A percentile compares a stretch with the other conserved stretches of the same genome.
phyloP scores from a whole-genome alignment of 2,329 filamentous ascomycete species.

The Endocalyx cinctus region DNA sequence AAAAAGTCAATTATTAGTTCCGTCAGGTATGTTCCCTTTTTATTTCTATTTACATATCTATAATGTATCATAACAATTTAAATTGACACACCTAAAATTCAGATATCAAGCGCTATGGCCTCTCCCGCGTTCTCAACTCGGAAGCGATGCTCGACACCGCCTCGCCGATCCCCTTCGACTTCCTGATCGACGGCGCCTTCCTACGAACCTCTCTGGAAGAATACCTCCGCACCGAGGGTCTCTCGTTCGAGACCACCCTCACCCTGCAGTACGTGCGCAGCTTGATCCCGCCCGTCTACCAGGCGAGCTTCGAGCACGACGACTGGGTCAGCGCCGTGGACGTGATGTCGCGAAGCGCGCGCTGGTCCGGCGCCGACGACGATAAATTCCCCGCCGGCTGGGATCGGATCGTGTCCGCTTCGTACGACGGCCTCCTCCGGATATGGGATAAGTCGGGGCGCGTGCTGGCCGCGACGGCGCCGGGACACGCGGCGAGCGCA shows the following conservation, averaged over 20 bases:
- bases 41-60: constrained; percentile 1
- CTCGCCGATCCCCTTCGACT: constrained; percentile 77
- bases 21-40: constrained; percentile 41
- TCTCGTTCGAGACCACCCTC: constrained; percentile 83
- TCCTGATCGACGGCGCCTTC: constrained; percentile 91
- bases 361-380: constrained; percentile 53
- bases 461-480: constrained; percentile 72
- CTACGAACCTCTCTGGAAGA: constrained; percentile 85
- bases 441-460: constrained; percentile 90
- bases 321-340: constrained; percentile 93
- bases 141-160: constrained; percentile 64
- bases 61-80: neutral
- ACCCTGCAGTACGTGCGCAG: constrained; percentile 91
- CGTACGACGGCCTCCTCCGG: constrained; percentile 83
- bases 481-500: constrained; percentile 70
- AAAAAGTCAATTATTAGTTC: constrained; percentile 59
- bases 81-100: constrained; percentile 7
- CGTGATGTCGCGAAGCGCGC: constrained; percentile 65
- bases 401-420: constrained; percentile 80
- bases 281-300: constrained; percentile 80
- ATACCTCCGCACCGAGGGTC: constrained; percentile 78
- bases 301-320: constrained; percentile 92
- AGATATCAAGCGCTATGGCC: constrained; percentile 67
- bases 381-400: constrained; percentile 48
- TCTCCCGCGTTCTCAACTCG: constrained; percentile 67